phyloP scores from a whole-genome alignment of 2,329 filamentous ascomycete species.

The Fusarium sulawesiense region DNA sequence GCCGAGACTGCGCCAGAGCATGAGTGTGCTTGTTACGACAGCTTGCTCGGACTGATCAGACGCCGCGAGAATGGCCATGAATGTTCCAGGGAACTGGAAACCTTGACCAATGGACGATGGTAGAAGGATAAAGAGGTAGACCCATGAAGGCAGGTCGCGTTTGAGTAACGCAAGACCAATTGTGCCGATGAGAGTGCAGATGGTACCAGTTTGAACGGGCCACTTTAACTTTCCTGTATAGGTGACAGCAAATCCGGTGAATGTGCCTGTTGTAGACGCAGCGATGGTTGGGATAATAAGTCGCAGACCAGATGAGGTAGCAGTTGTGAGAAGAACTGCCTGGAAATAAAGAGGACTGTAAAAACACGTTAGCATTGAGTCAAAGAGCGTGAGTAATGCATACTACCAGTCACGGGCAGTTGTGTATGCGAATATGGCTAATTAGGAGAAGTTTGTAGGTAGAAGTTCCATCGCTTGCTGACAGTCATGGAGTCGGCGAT shows the following conservation, averaged over 20 bases:
- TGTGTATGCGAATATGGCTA: not conserved
- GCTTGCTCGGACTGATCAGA: conserved; percentile 72
- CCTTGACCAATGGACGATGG: conserved; percentile 69
- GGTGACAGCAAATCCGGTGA: conserved; percentile 72
- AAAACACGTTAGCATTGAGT: not conserved
- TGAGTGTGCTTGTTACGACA: conserved; percentile 75
- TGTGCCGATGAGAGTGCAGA: conserved; percentile 62
- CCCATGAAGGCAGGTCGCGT: conserved; percentile 61
- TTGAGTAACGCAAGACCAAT: conserved; percentile 61
- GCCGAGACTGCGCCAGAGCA: conserved; percentile 78
- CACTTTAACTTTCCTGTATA: conserved; percentile 70
- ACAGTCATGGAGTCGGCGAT: not conserved
- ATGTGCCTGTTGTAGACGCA: conserved; percentile 64
- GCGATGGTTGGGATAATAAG: conserved; percentile 73
- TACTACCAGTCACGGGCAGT: not conserved
- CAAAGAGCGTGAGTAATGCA: not conserved
- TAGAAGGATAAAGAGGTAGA: conserved; percentile 68
- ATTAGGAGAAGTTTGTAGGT: not conserved
- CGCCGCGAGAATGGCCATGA: conserved; percentile 71
- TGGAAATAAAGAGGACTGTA: conserved; percentile 78
- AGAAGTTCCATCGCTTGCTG: not conserved
- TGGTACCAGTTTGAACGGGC: conserved; percentile 64
- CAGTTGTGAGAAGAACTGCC: conserved; percentile 75
- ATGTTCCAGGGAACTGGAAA: conserved; percentile 72
- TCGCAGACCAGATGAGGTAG: conserved; percentile 77